Conservation (phyloP, 2,329 filamentous ascomycete genomes). For the Calonectria hawksworthii region DNA sequence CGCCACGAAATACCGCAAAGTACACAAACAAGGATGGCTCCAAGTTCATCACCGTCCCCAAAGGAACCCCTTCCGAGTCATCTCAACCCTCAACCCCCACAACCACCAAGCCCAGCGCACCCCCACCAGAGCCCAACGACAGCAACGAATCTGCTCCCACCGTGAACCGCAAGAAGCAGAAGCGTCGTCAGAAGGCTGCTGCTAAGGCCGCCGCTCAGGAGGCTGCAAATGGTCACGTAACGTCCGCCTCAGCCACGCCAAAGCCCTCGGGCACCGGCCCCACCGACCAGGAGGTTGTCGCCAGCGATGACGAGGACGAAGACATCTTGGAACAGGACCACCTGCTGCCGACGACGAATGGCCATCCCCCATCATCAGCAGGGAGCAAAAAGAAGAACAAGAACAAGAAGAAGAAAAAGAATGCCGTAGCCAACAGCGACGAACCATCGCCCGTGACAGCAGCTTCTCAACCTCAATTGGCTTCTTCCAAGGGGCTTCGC, state of each 20-base stretch:
- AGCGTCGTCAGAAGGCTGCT: slow-evolving; percentile 88
- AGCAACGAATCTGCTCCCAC: slow-evolving; percentile 57
- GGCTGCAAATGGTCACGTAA: slow-evolving; percentile 57
- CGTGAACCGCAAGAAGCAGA: slow-evolving; percentile 95
- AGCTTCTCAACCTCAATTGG: slow-evolving; percentile 36
- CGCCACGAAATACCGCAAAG: slow-evolving; percentile 69
- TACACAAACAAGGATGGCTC: slow-evolving; percentile 79
- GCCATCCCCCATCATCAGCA: slow-evolving; percentile 40
- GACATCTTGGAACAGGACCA: slow-evolving; percentile 52
- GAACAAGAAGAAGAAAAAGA: slow-evolving; percentile 80
- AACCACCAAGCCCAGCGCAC: slow-evolving; percentile 53
- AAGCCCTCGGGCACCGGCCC: slow-evolving; percentile 40
- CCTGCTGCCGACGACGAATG: slow-evolving; percentile 51
- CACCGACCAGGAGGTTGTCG: slow-evolving; percentile 64
- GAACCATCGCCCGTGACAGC: slow-evolving; percentile 37
- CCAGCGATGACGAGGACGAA: slow-evolving; percentile 69
- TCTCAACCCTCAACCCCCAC: slow-evolving; percentile 68
- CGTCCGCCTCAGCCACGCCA: slow-evolving; percentile 49
- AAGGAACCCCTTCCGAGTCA: slow-evolving; percentile 65
- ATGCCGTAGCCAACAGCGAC: slow-evolving; percentile 41
- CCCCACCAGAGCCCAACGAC: slow-evolving; percentile 46
- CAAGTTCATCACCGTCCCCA: slow-evolving; percentile 77
- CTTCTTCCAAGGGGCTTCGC: slow-evolving; percentile 50
- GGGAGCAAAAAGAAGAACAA: slow-evolving; percentile 71
- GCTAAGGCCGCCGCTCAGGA: slow-evolving; percentile 70